Evolutionary conservation across 2,329 filamentous ascomycete genomes (phyloP).

Genomic region (Aspergillus sp.): DNA sequence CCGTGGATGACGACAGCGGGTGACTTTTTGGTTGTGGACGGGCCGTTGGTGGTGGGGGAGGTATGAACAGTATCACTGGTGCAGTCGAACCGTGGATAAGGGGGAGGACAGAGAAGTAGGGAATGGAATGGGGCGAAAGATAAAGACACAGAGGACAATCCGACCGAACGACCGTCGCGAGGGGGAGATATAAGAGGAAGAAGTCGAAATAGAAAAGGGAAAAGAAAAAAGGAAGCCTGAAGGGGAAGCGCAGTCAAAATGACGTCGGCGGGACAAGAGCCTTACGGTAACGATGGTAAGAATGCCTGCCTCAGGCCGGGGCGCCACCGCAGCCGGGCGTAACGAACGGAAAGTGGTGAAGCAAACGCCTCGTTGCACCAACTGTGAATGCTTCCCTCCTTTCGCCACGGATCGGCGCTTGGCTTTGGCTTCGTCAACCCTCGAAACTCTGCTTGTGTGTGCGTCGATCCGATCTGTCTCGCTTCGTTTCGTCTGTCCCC

Average conservation of each 20-base stretch:
- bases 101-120: not conserved
- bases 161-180: not conserved
- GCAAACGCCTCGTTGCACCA: not conserved
- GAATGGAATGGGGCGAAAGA: not conserved
- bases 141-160: conserved; percentile 1
- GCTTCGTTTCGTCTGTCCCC: not conserved
- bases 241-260: not conserved
- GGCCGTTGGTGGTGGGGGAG: conserved; percentile 24
- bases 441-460: not conserved
- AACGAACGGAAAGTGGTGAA: not conserved
- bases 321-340: not conserved
- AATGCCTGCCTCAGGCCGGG: too few species aligned
- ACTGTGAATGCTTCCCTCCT: too few species aligned
- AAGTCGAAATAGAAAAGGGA: not conserved
- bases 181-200: not conserved
- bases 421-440: not conserved
- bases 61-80: too few species aligned
- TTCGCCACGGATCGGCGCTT: conserved; percentile 7
- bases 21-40: conserved; percentile 26
- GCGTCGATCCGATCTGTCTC: not conserved
- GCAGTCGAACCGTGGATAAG: conserved; percentile 19
- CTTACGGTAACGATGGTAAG: not conserved
- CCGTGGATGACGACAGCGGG: conserved; percentile 38
- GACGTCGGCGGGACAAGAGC: not conserved
- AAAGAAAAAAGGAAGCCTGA: not conserved